Percentiles rank a stretch among this genome's conserved stretches.
Conservation (phyloP, 306 rosid genomes). For the Vicia villosa region DNA sequence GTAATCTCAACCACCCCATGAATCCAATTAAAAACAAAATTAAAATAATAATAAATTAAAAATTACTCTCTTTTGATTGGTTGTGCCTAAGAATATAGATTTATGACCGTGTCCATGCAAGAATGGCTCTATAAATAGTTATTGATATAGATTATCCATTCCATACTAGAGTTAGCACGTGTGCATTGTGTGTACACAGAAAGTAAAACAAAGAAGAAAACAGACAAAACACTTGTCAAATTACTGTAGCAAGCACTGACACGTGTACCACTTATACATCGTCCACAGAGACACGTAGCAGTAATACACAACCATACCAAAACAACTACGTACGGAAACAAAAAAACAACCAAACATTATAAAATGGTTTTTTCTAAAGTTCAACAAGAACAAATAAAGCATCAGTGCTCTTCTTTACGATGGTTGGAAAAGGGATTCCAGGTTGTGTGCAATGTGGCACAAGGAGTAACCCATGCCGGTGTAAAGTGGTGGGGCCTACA, state of each 20-base stretch:
- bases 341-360: slow-evolving; percentile 12
- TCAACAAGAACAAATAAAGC: neutral
- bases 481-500: slow-evolving; percentile 86
- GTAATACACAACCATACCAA: neutral
- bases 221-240: slow-evolving; percentile 22
- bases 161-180: neutral
- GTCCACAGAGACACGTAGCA: slow-evolving; percentile 2
- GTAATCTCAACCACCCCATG: too few species aligned
- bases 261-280: slow-evolving; percentile 15
- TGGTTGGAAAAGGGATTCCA: slow-evolving; percentile 56
- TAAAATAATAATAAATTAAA: too few species aligned
- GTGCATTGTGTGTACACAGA: neutral
- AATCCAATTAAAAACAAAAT: too few species aligned
- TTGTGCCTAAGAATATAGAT: too few species aligned
- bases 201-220: neutral
- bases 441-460: slow-evolving; percentile 72
- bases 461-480: slow-evolving; percentile 71
- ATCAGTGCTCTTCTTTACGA: too few species aligned
- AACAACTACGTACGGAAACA: too few species aligned
- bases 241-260: neutral
- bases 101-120: too few species aligned
- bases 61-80: too few species aligned
- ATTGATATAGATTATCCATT: too few species aligned
- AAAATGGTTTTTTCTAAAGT: slow-evolving; percentile 13
- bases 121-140: too few species aligned